Evolutionary conservation across 2,329 filamentous ascomycete species (phyloP), one percentile per base, ranked within the genome.

Genomic region (Daldinia sp.): DNA sequence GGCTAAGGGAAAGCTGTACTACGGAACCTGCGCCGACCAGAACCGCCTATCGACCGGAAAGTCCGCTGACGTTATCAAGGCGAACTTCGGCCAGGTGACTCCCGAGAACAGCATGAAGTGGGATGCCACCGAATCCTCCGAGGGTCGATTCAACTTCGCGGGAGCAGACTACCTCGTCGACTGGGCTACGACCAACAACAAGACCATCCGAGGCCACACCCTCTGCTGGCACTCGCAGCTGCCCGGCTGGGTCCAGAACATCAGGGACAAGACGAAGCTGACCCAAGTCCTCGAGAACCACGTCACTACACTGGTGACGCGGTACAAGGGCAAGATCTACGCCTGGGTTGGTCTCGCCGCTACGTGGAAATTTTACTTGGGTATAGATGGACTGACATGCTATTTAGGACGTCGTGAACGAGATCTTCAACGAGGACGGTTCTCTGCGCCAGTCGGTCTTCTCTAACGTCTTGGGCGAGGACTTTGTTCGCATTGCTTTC

Each of bases 71-170:
- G 83, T 90, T 74, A 87, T 92, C 77, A 83, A 85, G 69, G 80
- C 82, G 60, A 81, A 90, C 78, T 92, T 91, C 69, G 89, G 89
- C 20, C 86, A 88, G 76, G 81, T 92, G 23, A 91, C 89, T 0
- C 85, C 87, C 1, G 90, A 92, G 82, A 92, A 92, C 82, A 87
- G 83, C 75, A 90, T 91, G 86, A 92, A 92, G 80, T 92, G 89
- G 89, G 87, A 90, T 72, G 80, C 85, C 37, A 77, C 74, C 65
- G 77, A 79, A 73, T 55, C 74, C 28, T 74, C 69, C 30, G 80
- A 82, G 67, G 84, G 83, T 66, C 75, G 72, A 1, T 92, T 89
- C 83, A 88, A 81, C 70, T 90, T 89, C 73, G 76, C 73, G 15
- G 79, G 78, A n/a, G 84, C 87, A 12, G 89, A 91, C 77, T 83